Base-by-base conservation (phyloP, 2,329 filamentous ascomycete genomes). In the Arthrobotrys sphaeroides region DNA sequence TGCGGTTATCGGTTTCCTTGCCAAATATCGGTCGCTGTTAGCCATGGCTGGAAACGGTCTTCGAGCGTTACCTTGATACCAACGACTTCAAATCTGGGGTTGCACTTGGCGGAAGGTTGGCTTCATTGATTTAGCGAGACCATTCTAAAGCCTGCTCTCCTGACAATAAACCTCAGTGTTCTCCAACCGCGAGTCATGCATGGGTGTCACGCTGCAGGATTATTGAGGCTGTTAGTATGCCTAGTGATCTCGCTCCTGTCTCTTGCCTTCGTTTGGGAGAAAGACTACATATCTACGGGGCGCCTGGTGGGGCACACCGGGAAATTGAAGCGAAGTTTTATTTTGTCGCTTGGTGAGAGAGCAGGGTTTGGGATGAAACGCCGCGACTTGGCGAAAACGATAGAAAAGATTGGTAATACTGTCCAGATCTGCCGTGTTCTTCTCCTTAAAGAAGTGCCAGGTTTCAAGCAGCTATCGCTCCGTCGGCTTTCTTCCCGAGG, bases 401-500 rank as follows among this genome's bases (percentile, higher is more conserved):
- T 62, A 9, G 10, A 24, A 55, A 38, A 22, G 33, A 61, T 61
- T 61, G 43, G 55, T 22, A 55, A 61, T 60, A 24, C n/a, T 51
- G 22, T 9, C 36, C n/a, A 45, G 36, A 61, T 33, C 36, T 61
- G 43, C 33, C 22, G 51, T 33, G 24, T 12, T 22, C 20, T 60
- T 42, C n/a, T 42, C 20, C 9, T n/a, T n/a, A 28, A 53, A 12
- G 26, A 53, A 16, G 26, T 6, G 5, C 28, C 6, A 5, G 22
- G 36, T 43, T 31, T 31, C 22, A 28, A 47, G 22, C 33, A 26
- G 10, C 24, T 38, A 18, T 73, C 61, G 61, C 53, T 61, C 69
- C 69, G 62, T 62, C 69, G 69, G 69, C 69, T 73, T 24, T 5
- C 33, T 73, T 67, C 69, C 69, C 69, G 69, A 67, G 61, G 3